Conservation (phyloP, 1,139 yeast species). For the Taiozyma sp. region DNA sequence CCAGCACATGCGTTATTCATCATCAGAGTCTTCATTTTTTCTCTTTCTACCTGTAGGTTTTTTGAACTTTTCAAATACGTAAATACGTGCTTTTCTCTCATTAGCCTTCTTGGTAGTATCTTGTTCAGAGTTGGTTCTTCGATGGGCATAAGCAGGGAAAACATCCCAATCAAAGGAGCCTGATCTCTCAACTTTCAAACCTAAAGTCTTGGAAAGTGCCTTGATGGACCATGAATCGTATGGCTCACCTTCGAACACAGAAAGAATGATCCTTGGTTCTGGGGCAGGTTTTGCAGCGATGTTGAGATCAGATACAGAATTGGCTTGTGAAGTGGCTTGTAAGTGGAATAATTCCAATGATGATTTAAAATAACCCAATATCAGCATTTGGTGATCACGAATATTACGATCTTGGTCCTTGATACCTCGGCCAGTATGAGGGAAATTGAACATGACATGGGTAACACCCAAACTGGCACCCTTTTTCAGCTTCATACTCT, state of each 20-base stretch:
- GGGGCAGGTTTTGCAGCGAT: constrained; percentile 9
- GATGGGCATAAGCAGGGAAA: constrained; percentile 72
- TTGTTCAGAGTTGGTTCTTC: constrained; percentile 71
- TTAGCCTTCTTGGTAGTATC: constrained; percentile 76
- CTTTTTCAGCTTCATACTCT: constrained; percentile 36
- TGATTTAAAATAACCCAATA: constrained; percentile 56
- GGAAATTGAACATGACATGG: constrained; percentile 80
- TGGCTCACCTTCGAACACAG: constrained; percentile 89
- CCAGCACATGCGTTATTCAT: constrained; percentile 2
- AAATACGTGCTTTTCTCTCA: constrained; percentile 71
- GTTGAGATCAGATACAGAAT: constrained; percentile 20
- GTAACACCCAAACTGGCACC: constrained; percentile 36
- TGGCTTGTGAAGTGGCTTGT: constrained; percentile 24
- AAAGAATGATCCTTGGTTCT: constrained; percentile 49
- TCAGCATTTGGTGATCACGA: constrained; percentile 69
- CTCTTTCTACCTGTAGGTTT: constrained; percentile 22
- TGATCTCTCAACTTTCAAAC: constrained; percentile 52
- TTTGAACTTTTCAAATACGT: constrained; percentile 51
- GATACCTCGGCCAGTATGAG: constrained; percentile 87
- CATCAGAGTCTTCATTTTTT: constrained; percentile 17
- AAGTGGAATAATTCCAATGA: constrained; percentile 42
- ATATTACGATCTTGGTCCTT: constrained; percentile 84
- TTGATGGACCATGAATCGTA: constrained; percentile 83
- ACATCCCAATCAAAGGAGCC: constrained; percentile 68
- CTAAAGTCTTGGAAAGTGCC: constrained; percentile 53